phyloP scores from a whole-genome alignment of 192 early-diverging fungal genomes.

The Podila minutissima region DNA sequence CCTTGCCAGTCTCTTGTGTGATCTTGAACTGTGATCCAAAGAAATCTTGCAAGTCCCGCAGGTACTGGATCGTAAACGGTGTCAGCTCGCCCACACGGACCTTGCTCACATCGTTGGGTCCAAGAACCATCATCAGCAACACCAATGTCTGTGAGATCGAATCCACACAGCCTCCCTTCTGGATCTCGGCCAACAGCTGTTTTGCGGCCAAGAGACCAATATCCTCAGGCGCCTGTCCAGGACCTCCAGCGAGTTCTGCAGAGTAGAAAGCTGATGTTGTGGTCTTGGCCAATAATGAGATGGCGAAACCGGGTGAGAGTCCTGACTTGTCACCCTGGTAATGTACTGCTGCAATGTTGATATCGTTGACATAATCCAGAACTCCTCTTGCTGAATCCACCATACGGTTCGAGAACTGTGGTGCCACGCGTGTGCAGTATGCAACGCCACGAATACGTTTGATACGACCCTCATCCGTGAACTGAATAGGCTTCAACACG shows the following conservation, averaged over 20 bases:
- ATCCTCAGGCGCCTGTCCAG: conserved; percentile 91
- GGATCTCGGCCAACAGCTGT: conserved; percentile 86
- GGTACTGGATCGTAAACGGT: conserved; percentile 91
- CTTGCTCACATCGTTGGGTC: conserved; percentile 94
- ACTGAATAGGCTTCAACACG: conserved; percentile 79
- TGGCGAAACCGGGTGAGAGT: conserved; percentile 90
- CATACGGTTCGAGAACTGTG: conserved; percentile 94
- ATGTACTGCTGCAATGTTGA: conserved; percentile 98
- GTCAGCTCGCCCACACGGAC: conserved; percentile 86
- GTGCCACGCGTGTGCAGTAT: conserved; percentile 87
- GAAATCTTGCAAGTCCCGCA: conserved; percentile 91
- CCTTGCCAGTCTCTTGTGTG: conserved; percentile 75
- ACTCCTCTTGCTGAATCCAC: conserved; percentile 87
- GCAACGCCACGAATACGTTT: conserved; percentile 96
- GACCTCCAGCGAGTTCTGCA: conserved; percentile 84
- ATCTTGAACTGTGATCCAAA: conserved; percentile 96
- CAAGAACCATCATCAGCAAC: conserved; percentile 86
- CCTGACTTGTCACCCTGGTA: conserved; percentile 97
- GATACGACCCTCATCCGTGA: conserved; percentile 87
- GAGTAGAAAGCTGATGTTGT: conserved; percentile 86
- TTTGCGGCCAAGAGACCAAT: conserved; percentile 82
- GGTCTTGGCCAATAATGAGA: conserved; percentile 92
- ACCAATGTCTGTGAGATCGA: conserved; percentile 88
- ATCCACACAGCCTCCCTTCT: conserved; percentile 91
- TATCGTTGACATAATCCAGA: conserved; percentile 96